Base-by-base conservation (phyloP, 2,329 filamentous ascomycete species). In the Periconia digitata region DNA sequence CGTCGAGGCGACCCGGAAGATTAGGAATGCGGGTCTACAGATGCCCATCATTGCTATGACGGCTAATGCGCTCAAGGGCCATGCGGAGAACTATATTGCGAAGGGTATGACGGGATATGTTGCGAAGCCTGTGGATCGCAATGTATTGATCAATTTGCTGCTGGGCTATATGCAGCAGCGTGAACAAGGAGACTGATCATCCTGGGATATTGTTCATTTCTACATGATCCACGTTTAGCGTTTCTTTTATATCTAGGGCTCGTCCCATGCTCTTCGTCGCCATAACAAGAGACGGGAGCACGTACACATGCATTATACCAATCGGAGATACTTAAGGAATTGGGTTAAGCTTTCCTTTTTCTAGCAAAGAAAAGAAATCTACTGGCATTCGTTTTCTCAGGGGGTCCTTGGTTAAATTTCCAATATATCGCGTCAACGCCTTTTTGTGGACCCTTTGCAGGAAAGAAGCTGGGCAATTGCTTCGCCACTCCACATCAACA, bases 21-120 rank as follows among this genome's bases (percentile, higher is more conserved):
- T 59, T 34, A 60, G 60, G 50, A 54, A 44, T 39, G 51, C 53
- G 51, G 55, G 53, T 12, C 22, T 55, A 10, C 20, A 41, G 21
- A 10, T 58, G 39, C 79, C 79, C 0, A 80, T 82, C 34, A 74
- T 83, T 17, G 80, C 79, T 13, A 76, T 82, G 70, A 82, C 79
- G 1, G 79, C 79, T 0, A 80, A 82, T 50, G 80, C 81, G 0
- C 67, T 83, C 16, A 79, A 79, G 42, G 80, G 77, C 0, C 80
- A 84, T 49, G 74, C 72, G 3, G 80, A 83, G 39, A 71, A 68
- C 8, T 83, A 81, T 51, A 67, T 80, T 22, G 74, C 75, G 4
- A 76, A 75, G 42, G 81, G 81, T 0, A 81, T 83, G 79, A 76
- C 78, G 36, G 80, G 77, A 36, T 83, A 82, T 51, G 69, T 83